Percentiles rank a stretch among this genome's conserved stretches.
Evolutionary conservation across 805 yeast species (phyloP).

Genomic region (Lachancea sp.): DNA sequence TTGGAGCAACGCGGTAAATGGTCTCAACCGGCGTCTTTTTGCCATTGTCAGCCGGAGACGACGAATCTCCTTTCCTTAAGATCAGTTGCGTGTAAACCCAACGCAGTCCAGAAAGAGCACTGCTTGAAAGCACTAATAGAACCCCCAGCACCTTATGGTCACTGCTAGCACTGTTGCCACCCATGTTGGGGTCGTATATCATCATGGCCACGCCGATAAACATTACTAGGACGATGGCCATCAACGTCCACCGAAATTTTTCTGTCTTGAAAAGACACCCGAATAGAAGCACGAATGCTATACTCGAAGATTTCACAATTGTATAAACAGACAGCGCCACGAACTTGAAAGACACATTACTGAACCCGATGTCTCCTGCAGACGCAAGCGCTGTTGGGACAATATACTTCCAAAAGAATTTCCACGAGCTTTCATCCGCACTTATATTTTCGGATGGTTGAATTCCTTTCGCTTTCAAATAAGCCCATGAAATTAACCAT

Average conservation of each 20-base stretch:
- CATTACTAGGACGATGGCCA: conserved; percentile 70
- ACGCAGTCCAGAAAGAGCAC: conserved; percentile 80
- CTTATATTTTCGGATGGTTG: not conserved
- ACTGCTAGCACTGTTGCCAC: conserved; percentile 13
- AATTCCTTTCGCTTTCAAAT: conserved; percentile 22
- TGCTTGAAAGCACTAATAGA: conserved; percentile 64
- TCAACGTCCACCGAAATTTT: conserved; percentile 57
- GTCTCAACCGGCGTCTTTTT: conserved; percentile 67
- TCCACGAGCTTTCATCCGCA: conserved; percentile 18
- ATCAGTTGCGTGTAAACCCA: conserved; percentile 93
- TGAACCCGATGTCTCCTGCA: conserved; percentile 90
- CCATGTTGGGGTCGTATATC: conserved; percentile 50
- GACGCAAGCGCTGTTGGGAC: conserved; percentile 83
- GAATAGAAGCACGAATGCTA: conserved; percentile 83
- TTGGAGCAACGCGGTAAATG: conserved; percentile 76
- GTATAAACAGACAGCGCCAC: conserved; percentile 83
- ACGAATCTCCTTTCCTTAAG: conserved; percentile 39
- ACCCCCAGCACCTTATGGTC: conserved; percentile 48
- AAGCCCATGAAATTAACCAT: conserved; percentile 44
- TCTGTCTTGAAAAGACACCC: conserved; percentile 80
- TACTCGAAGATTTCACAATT: conserved; percentile 83
- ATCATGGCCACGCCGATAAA: conserved; percentile 79
- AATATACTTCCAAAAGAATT: conserved; percentile 46
- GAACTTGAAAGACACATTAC: conserved; percentile 74
- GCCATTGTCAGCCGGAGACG: conserved; percentile 1